phyloP scores from a whole-genome alignment of 768 basidiomycete species.

The Suillus subaureus region DNA sequence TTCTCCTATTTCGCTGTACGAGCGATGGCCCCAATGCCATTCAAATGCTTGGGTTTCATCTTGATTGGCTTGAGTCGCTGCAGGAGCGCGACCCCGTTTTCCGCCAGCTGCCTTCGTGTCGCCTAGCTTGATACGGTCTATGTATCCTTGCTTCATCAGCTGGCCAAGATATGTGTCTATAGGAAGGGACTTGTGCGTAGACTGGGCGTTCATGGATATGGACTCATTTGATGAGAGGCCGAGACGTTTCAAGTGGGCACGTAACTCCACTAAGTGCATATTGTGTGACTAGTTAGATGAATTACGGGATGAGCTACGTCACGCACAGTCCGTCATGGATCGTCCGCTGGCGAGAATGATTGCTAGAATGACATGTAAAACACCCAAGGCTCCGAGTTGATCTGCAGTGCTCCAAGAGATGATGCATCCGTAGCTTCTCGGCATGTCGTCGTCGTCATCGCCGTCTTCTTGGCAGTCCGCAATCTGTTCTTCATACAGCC shows the following conservation, averaged over 20 bases:
- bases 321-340: slow-evolving; percentile 69
- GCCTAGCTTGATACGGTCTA: slow-evolving; percentile 66
- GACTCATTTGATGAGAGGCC: slow-evolving; percentile 52
- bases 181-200: slow-evolving; percentile 51
- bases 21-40: slow-evolving; percentile 87
- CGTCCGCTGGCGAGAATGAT: slow-evolving; percentile 83
- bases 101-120: slow-evolving; percentile 45
- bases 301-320: background rate
- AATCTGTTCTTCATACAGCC: slow-evolving; percentile 49
- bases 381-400: slow-evolving; percentile 68
- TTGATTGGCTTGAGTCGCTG: slow-evolving; percentile 40
- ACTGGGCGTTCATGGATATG: slow-evolving; percentile 53
- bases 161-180: slow-evolving; percentile 68
- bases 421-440: slow-evolving; percentile 63
- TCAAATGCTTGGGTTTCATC: slow-evolving; percentile 47
- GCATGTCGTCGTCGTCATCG: slow-evolving; percentile 50
- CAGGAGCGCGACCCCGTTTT: slow-evolving; percentile 56
- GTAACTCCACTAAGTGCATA: slow-evolving; percentile 66
- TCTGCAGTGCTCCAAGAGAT: slow-evolving; percentile 72
- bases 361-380: slow-evolving; percentile 81
- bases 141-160: slow-evolving; percentile 72
- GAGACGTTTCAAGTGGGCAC: slow-evolving; percentile 68
- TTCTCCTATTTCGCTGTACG: slow-evolving; percentile 85
- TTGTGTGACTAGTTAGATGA: background rate
- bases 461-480: slow-evolving; percentile 50